Base-by-base conservation (phyloP, 2,329 filamentous ascomycete genomes). In the Colletotrichum graminicola region DNA sequence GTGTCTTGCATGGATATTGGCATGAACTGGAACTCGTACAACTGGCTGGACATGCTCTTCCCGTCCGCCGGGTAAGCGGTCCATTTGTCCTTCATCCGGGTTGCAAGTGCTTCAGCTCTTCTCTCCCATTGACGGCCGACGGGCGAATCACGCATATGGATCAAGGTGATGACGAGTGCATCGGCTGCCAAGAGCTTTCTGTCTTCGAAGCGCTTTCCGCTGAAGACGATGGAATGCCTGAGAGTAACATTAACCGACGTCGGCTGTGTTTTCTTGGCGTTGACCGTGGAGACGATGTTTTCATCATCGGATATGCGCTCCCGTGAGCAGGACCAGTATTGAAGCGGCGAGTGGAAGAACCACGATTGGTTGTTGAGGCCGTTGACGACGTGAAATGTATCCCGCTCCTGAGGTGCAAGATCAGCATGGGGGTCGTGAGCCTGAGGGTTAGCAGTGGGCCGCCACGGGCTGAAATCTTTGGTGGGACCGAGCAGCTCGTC, bases 321-420 rank as follows among this genome's bases (percentile, higher is more conserved):
- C 7, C 83, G 77, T n/a, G 86, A 92, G 77, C 91, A 92, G 71
- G 90, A 87, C 93, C 93, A 95, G 79, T 94, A 95, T 79, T 94
- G 90, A 65, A 95, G 81, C 1, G 93, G 93, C n/a, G 93, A 95
- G 76, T 95, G 92, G 77, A 93, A 93, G 75, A 93, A 93, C 92
- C 92, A 94, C 5, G 89, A 89, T 75, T 90, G 82, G 74, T 89
- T 87, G 5, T 85, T 89, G 43, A 90, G 79, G 18, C 88, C 89
- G 76, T 91, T 90, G 74, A 85, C 82, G 62, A 89, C 85, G 76
- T 91, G 89, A 34, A 89, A 83, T 11, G 84, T 78, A 76, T 91
- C 87, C 39, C 89, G 85, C 73, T 87, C 82, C 18, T 77, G 75
- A 18, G 80, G 79, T 7, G 82, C 81, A 56, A 89, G 78, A 70